These are phyloP conservation scores for Breviolum minutum DNA, from an alignment of 73 alveolate species.

Conservation along the genomic window DNA sequence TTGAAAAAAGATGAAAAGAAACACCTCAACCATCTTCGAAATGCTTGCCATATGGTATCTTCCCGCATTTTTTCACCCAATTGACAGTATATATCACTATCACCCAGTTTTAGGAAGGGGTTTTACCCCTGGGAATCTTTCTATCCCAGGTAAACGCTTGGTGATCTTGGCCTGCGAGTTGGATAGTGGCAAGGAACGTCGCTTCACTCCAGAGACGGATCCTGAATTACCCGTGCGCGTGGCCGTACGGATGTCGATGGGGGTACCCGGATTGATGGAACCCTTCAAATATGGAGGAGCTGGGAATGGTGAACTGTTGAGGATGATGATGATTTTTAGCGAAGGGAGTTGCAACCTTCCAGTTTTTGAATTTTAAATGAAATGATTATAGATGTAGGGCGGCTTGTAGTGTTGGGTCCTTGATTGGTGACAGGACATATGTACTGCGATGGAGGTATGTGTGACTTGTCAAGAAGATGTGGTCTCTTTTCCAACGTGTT, in stretches of 20 bases:
- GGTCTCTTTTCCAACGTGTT: background rate
- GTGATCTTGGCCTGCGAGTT: slow-evolving; percentile 85
- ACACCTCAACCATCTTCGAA: too few relatives aligned
- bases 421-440: slow-evolving; percentile 37
- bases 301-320: background rate
- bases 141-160: slow-evolving; percentile 45
- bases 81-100: too few relatives aligned
- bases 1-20: too few relatives aligned
- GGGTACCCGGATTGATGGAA: slow-evolving; percentile 83
- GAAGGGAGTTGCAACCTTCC: too few relatives aligned
- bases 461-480: slow-evolving; percentile 18
- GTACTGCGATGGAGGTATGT: slow-evolving; percentile 94
- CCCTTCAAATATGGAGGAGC: slow-evolving; percentile 54
- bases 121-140: background rate
- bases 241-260: slow-evolving; percentile 94
- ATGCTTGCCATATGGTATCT: too few relatives aligned
- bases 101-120: background rate
- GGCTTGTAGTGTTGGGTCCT: background rate
- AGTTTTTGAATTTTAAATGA: background rate
- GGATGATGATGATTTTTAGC: too few relatives aligned
- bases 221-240: slow-evolving; percentile 81
- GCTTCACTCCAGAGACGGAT: slow-evolving; percentile 89
- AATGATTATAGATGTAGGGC: background rate
- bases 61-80: too few relatives aligned
- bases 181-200: slow-evolving; percentile 75